These are phyloP conservation scores for Medicago lupulina DNA, from an alignment of 306 rosid species.

Conservation along the genomic window DNA sequence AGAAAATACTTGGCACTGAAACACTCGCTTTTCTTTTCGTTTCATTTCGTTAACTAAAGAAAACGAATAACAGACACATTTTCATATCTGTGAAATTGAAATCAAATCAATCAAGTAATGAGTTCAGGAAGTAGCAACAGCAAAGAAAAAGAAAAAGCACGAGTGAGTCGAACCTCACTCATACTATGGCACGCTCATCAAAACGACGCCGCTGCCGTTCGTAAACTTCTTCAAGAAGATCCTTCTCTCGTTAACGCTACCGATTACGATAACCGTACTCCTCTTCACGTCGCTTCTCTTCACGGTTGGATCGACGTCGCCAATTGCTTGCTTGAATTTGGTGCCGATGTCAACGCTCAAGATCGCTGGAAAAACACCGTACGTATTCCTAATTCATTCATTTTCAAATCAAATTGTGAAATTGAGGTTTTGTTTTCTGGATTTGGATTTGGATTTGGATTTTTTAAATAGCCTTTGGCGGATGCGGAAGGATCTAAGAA, in stretches of 20 bases:
- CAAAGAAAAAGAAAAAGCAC: constrained; percentile 77
- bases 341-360: constrained; percentile 96
- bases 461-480: constrained; percentile 78
- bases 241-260: constrained; percentile 73
- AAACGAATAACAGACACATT: too few relatives aligned
- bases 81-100: background rate
- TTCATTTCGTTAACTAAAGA: too few relatives aligned
- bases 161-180: constrained; percentile 87
- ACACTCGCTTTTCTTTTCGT: too few relatives aligned
- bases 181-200: constrained; percentile 98
- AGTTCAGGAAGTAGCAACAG: constrained; percentile 49
- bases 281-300: constrained; percentile 92
- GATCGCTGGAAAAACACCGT: constrained; percentile 99
- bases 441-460: background rate
- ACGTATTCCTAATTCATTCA: constrained; percentile 37
- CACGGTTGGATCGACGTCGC: constrained; percentile 98
- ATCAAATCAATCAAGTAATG: background rate
- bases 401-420: constrained; percentile 5
- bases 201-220: constrained; percentile 80
- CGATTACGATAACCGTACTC: constrained; percentile 92
- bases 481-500: constrained; percentile 97
- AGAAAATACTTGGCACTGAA: background rate
- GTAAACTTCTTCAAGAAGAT: constrained; percentile 97
- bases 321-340: constrained; percentile 69
- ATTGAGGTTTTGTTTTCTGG: constrained; percentile 18